These are phyloP conservation scores for Aspergillus sp. DNA, from an alignment of 2,329 filamentous ascomycete genomes.

Conservation along the genomic window DNA sequence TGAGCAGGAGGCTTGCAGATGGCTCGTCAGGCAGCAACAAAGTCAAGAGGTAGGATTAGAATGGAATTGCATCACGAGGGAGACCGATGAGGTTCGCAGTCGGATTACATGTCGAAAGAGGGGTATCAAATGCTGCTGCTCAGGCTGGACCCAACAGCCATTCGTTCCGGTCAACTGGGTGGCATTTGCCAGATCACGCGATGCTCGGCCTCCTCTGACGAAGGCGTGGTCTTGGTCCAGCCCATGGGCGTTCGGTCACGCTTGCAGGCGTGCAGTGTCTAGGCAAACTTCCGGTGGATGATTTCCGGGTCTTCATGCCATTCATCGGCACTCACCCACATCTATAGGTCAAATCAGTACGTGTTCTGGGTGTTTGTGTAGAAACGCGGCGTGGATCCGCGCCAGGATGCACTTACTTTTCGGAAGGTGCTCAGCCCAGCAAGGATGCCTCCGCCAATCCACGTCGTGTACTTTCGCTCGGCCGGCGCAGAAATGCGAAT, in stretches of 20 bases:
- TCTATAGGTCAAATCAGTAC: conserved; percentile 54
- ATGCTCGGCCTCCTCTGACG: neutral
- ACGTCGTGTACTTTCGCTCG: conserved; percentile 97
- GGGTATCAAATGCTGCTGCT: conserved; percentile 31
- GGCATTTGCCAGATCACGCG: conserved; percentile 7
- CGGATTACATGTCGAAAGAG: conserved; percentile 7
- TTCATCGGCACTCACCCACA: conserved; percentile 99
- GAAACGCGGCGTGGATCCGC: neutral
- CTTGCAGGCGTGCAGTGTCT: conserved; percentile 23
- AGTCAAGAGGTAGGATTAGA: neutral
- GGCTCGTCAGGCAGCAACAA: neutral
- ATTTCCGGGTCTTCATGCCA: conserved; percentile 99
- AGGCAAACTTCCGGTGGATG: conserved; percentile 97
- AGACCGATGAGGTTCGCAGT: conserved; percentile 4
- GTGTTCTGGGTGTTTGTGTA: neutral
- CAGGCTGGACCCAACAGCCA: conserved; percentile 2
- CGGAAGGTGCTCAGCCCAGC: conserved; percentile 96
- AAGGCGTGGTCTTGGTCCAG: neutral
- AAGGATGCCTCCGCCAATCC: conserved; percentile 97
- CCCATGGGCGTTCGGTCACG: neutral
- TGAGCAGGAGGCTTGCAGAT: neutral
- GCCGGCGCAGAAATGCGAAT: conserved; percentile 99
- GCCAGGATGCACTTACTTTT: conserved; percentile 64
- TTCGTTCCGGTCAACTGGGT: conserved; percentile 1
- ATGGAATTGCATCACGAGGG: neutral